phyloP scores from a whole-genome alignment of 208 protist genomes.

The Acanthamoeba culbertsoni region DNA sequence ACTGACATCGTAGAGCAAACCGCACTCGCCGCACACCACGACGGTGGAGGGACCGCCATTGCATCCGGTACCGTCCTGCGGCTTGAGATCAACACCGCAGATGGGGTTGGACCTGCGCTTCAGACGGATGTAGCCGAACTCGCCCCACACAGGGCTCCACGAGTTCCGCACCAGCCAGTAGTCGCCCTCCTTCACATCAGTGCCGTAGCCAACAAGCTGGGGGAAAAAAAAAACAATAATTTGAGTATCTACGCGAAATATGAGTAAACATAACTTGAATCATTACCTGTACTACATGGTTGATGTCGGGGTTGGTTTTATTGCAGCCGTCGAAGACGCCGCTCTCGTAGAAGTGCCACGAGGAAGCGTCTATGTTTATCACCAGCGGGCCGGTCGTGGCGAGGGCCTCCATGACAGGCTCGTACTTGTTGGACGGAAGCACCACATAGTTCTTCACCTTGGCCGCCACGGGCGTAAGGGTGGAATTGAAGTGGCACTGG shows the following conservation, averaged over 20 bases:
- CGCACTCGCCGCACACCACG: slow-evolving; percentile 86
- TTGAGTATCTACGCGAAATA: not conserved
- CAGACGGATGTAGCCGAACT: slow-evolving; percentile 80
- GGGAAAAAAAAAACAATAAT: not conserved
- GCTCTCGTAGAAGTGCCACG: slow-evolving; percentile 64
- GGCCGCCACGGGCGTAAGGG: not conserved
- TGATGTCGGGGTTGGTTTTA: slow-evolving; percentile 67
- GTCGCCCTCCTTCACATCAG: slow-evolving; percentile 4
- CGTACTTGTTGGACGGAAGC: not conserved
- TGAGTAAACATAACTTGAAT: too few species aligned
- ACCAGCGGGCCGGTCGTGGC: slow-evolving; percentile 64
- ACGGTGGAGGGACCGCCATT: slow-evolving; percentile 81
- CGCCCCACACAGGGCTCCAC: slow-evolving; percentile 80
- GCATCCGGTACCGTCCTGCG: slow-evolving; percentile 81
- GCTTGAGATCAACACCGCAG: not conserved
- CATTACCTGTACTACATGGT: slow-evolving; percentile 70
- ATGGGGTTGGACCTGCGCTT: slow-evolving; percentile 5
- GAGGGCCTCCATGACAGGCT: slow-evolving; percentile 14
- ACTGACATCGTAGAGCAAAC: slow-evolving; percentile 83
- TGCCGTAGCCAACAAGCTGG: slow-evolving; percentile 80
- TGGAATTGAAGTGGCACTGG: not conserved
- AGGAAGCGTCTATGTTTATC: slow-evolving; percentile 65
- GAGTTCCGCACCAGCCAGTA: slow-evolving; percentile 82
- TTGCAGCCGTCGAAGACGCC: slow-evolving; percentile 69
- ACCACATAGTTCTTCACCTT: slow-evolving; percentile 57